phyloP scores from a whole-genome alignment of 2,329 filamentous ascomycete species.

The Lachnellula cervina region DNA sequence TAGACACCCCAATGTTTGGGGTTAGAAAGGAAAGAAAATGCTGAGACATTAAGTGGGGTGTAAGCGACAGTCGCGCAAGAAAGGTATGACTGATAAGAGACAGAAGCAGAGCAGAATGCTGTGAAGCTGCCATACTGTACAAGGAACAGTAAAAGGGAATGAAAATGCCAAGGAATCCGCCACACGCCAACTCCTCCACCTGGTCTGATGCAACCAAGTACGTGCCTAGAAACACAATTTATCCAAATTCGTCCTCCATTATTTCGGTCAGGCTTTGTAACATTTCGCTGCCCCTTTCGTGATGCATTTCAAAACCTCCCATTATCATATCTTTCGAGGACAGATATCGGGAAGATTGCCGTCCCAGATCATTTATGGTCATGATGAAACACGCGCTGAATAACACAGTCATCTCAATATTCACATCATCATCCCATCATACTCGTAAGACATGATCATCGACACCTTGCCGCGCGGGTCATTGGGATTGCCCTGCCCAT shows the following conservation, averaged over 20 bases:
- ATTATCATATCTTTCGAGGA: not conserved
- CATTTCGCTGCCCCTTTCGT: not conserved
- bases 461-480: slow-evolving; percentile 1
- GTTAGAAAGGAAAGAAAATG: not conserved
- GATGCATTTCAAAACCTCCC: not conserved
- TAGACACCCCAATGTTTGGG: not conserved
- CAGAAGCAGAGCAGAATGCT: slow-evolving; percentile 3
- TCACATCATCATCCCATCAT: slow-evolving; percentile 19
- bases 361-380: not conserved
- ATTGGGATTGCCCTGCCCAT: slow-evolving; percentile 29
- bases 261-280: not conserved
- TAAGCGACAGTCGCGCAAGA: slow-evolving; percentile 7
- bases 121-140: slow-evolving; percentile 22
- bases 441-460: slow-evolving; percentile 17
- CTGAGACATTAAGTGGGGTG: not conserved
- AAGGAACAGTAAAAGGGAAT: slow-evolving; percentile 17
- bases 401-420: slow-evolving; percentile 13
- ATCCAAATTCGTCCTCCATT: slow-evolving; percentile 11
- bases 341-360: not conserved
- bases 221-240: slow-evolving; percentile 16
- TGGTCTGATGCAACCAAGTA: slow-evolving; percentile 22
- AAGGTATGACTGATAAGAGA: slow-evolving; percentile 1
- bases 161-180: slow-evolving; percentile 15
- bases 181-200: slow-evolving; percentile 28
- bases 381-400: slow-evolving; percentile 14